Evolutionary conservation across 202 grass and related monocot genomes (phyloP), one percentile per base, ranked within the genome.

Genomic region (Alloteropsis angusta): DNA sequence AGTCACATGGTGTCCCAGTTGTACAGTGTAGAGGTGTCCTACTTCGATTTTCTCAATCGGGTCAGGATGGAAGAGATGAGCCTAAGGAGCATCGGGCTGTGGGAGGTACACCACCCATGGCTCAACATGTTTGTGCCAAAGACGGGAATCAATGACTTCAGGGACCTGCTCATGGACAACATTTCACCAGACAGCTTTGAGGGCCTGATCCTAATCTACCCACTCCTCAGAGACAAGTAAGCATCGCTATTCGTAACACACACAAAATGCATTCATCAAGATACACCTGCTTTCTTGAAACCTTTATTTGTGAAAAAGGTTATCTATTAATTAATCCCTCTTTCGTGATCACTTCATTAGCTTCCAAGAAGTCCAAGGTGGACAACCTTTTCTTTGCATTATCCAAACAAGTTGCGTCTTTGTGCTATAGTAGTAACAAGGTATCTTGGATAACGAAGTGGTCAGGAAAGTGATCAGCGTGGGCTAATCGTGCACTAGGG

Each of bases 91-190:
- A 82, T 70, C 8, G 91, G 94, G 23, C 68, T 97, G 16, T 97
- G 94, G 94, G 94, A 97, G 72, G 89, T 97, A 25, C 91, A 90
- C 60, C 94, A 97, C 79, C 94, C 94, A 65, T 97, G 94, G 94
- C 89, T 97, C 38, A 97, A 97, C 81, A 94, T 97, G 94, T 97
- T 94, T 84, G 91, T 97, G 52, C 94, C 94, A 48, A 97, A 90
- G 84, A 78, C 83, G 38, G 89, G 91, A 60, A 90, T 97, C 49
- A 75, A 16, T 32, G 67, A 85, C 64, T 84, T 97, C 65, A 92
- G 74, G 74, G 71, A 94, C 68, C 65, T 94, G 70, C 78, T 97
- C 28, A 90, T 94, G 94, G 85, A 87, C 41, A 86, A 80, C 48
- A 78, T 94, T 36, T 88, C 91, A 66, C 75, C 85, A 12, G 85